These are phyloP conservation scores for Colletotrichum orchidophilum DNA, from an alignment of 2,329 filamentous ascomycete species.

Conservation along the genomic window DNA sequence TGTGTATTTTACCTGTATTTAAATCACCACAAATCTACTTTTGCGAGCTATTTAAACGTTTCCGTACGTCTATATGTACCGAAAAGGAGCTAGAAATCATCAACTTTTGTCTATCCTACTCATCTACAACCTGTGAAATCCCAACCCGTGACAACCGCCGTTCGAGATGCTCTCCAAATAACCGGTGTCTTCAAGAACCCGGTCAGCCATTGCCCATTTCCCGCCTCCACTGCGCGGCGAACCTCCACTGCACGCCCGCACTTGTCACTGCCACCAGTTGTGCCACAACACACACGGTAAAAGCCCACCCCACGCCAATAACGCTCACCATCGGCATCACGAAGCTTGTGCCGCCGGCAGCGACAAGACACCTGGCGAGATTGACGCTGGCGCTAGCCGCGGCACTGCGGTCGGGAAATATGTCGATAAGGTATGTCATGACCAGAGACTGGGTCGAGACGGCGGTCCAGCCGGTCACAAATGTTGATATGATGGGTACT, in stretches of 20 bases:
- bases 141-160: no score
- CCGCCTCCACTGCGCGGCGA: conserved; percentile 48
- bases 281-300: conserved; percentile 54
- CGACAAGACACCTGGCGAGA: conserved; percentile 60
- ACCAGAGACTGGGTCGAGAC: conserved; percentile 58
- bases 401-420: conserved; percentile 59
- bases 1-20: no score
- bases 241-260: conserved; percentile 54
- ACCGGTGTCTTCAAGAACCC: neutral
- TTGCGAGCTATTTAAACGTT: no score
- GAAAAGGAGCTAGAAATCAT: neutral
- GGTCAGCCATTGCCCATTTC: conserved; percentile 16
- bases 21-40: no score
- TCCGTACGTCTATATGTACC: conserved; percentile 41
- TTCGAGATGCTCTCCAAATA: neutral
- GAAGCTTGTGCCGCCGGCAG: conserved; percentile 53
- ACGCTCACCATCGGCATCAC: conserved; percentile 59
- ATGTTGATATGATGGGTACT: conserved; percentile 58
- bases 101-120: neutral
- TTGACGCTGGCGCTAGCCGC: conserved; percentile 63
- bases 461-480: conserved; percentile 61
- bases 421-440: conserved; percentile 63
- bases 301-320: conserved; percentile 44
- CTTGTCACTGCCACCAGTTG: conserved; percentile 57
- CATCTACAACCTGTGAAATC: no score